A percentile compares a stretch with the other conserved stretches of the same genome.
Evolutionary conservation across 73 alveolate species (phyloP).

Genomic region (Tetrahymena malaccensis): DNA sequence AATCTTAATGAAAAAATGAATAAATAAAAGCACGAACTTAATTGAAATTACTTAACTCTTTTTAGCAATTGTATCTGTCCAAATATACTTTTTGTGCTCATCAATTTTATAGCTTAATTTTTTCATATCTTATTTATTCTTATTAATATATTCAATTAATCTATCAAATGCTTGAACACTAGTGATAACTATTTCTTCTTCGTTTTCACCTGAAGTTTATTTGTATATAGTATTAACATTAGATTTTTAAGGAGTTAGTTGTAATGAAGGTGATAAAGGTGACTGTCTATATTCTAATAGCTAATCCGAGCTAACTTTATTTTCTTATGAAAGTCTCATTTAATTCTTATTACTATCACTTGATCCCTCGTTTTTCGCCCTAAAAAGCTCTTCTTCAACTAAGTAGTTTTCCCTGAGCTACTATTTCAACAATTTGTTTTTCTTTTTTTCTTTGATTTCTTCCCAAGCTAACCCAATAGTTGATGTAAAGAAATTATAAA

Average conservation of each 20-base stretch:
- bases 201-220: not conserved
- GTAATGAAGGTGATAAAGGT: not conserved
- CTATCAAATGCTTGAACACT: not conserved
- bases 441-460: not conserved
- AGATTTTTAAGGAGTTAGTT: not conserved
- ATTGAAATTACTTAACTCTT: not conserved
- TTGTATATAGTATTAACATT: not conserved
- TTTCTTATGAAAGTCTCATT: not conserved
- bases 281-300: not conserved
- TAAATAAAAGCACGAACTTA: not conserved
- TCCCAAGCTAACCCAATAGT: not conserved
- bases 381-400: not conserved
- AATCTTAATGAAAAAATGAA: not conserved
- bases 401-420: not conserved
- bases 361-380: not conserved
- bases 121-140: not conserved
- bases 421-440: not conserved
- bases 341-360: not conserved
- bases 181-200: not conserved
- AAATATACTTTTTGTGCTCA: not conserved
- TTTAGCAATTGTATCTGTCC: not conserved
- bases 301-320: not conserved
- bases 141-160: not conserved
- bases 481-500: not conserved
- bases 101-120: not conserved